Base-by-base conservation (phyloP, 1,139 yeast species). In the Kurtzmaniella quercitrusa region DNA sequence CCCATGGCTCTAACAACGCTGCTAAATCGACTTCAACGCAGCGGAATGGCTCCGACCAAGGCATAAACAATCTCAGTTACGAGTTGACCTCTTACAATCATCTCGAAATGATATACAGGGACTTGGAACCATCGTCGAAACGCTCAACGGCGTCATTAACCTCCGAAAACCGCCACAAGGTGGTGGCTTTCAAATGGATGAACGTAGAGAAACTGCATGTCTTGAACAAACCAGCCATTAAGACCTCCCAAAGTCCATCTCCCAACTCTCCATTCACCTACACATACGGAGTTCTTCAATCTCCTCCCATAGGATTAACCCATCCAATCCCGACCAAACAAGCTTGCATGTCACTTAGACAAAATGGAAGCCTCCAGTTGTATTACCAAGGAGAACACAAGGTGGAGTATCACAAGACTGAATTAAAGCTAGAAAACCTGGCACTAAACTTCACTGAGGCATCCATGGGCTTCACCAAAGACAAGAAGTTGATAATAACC, bases 261-360 rank as follows among this genome's bases (percentile, higher is more conserved):
- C 19, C 44, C 3, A 41, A 37, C 14, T 24, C 49, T 10, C 53
- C 60, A 15, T 49, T 60, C 39, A 50, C 59, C 7, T 81, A 77
- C 55, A 60, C 65, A 6, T 85, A 83, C 55, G 76, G 77, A 2
- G 82, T 82, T 1, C 73, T 70, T 40, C 90, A 81, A 55, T 70
- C 70, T 48, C 77, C 73, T 49, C 75, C 88, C 0, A 66, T 68
- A 45, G 89, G 90, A 1, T 77, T 83, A 0, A 66, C 80, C 46
- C 94, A 87, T 57, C 95, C 95, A 0, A 65, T 80, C 14, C 62
- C 75, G 5, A 74, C 84, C 5, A 85, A 83, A 51, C 87, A 85
- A 51, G 94, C 93, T 1, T 82, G 90, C 54, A 62, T 86, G 29
- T 81, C 81, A 0, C 65, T 88, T 29, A 70, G 94, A 38, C 71